Conservation (phyloP, 1,284 basidiomycete species). For the Naganishia sp. region DNA sequence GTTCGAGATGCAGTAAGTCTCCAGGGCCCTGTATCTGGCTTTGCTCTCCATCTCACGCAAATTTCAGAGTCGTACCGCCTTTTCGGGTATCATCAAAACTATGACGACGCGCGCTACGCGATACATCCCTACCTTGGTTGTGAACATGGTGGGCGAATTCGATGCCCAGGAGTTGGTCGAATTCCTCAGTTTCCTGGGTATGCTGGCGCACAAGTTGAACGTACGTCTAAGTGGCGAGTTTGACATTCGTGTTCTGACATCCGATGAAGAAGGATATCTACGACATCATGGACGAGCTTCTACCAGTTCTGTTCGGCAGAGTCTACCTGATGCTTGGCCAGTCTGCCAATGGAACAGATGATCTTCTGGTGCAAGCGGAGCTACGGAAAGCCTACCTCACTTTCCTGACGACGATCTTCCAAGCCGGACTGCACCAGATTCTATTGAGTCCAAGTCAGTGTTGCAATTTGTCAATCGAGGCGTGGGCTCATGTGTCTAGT, state of each 20-base stretch:
- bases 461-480: neutral
- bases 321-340: constrained; percentile 79
- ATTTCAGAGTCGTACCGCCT: constrained; percentile 83
- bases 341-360: constrained; percentile 87
- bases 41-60: constrained; percentile 19
- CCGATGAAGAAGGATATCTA: constrained; percentile 68
- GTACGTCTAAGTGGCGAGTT: constrained; percentile 53
- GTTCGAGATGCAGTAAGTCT: constrained; percentile 85
- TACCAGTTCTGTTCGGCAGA: constrained; percentile 80
- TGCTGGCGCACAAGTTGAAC: constrained; percentile 89
- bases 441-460: constrained; percentile 26
- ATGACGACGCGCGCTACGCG: constrained; percentile 58
- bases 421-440: constrained; percentile 75
- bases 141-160: constrained; percentile 83
- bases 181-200: constrained; percentile 89
- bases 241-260: neutral
- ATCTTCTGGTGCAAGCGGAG: constrained; percentile 76
- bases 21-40: neutral
- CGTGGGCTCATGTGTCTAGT: constrained; percentile 29
- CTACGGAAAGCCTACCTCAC: constrained; percentile 88
- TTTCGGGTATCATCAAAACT: constrained; percentile 70
- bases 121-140: constrained; percentile 82
- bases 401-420: constrained; percentile 79
- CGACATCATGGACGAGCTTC: constrained; percentile 83
- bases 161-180: constrained; percentile 91